These are phyloP conservation scores for Lasiodiplodia gonubiensis DNA, from an alignment of 2,329 filamentous ascomycete genomes.

Conservation along the genomic window DNA sequence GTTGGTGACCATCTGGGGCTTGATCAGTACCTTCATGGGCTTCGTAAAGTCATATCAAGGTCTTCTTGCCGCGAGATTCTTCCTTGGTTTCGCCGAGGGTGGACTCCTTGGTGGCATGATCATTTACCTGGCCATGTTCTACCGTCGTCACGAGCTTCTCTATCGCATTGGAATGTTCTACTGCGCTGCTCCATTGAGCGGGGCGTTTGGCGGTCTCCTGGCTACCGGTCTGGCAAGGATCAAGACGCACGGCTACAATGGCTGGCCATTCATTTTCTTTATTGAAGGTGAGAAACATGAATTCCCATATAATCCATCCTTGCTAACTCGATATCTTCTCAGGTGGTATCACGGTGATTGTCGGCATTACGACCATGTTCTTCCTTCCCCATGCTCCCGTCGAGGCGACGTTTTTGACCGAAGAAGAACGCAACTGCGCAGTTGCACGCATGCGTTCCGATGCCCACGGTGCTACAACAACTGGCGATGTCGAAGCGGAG, in stretches of 20 bases:
- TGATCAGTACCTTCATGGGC: slow-evolving; percentile 49
- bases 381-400: slow-evolving; percentile 56
- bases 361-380: slow-evolving; percentile 57
- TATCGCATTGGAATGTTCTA: slow-evolving; percentile 49
- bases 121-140: slow-evolving; percentile 52
- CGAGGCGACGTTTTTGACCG: slow-evolving; percentile 42
- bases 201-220: slow-evolving; percentile 51
- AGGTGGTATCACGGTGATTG: slow-evolving; percentile 38
- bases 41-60: slow-evolving; percentile 50
- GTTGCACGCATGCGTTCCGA: slow-evolving; percentile 40
- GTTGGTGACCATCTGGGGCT: slow-evolving; percentile 49
- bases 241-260: slow-evolving; percentile 43
- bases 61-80: slow-evolving; percentile 48
- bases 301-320: neutral
- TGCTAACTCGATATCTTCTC: neutral
- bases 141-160: slow-evolving; percentile 48
- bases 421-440: slow-evolving; percentile 38
- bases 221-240: slow-evolving; percentile 51
- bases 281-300: slow-evolving; percentile 33
- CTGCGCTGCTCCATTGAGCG: slow-evolving; percentile 46
- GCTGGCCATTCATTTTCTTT: slow-evolving; percentile 48
- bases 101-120: slow-evolving; percentile 50
- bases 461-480: slow-evolving; percentile 35
- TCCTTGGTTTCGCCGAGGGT: slow-evolving; percentile 51
- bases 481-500: slow-evolving; percentile 44